Conservation (phyloP, 2,329 filamentous ascomycete species). For the Xenoacremonium recifei region DNA sequence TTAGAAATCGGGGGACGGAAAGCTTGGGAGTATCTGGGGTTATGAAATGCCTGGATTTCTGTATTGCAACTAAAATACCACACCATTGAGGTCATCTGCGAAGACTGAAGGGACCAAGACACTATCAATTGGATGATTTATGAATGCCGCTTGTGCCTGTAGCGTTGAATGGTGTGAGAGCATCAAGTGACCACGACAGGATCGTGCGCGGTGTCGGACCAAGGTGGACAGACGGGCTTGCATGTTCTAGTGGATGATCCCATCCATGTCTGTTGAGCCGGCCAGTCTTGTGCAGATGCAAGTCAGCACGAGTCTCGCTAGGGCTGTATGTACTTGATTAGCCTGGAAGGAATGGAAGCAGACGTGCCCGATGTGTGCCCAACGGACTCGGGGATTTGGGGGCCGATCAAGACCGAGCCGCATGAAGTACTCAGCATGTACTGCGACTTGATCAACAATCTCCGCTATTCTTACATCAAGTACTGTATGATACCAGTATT, state of each 20-base stretch:
- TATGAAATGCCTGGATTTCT: constrained; percentile 16
- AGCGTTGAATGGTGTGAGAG: neutral
- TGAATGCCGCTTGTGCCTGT: no score
- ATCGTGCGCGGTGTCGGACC: no score
- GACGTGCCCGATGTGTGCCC: constrained; percentile 22
- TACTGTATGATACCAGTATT: no score
- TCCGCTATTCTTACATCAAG: no score
- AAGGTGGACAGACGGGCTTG: no score
- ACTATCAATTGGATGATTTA: no score
- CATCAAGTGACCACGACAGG: no score
- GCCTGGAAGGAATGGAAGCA: constrained; percentile 14
- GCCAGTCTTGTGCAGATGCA: constrained; percentile 20
- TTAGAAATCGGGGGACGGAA: constrained; percentile 19
- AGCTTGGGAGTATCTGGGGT: constrained; percentile 25
- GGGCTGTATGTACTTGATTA: no score
- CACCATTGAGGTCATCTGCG: constrained; percentile 8
- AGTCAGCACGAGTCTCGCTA: neutral
- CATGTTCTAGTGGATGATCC: neutral
- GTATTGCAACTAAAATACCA: constrained; percentile 25
- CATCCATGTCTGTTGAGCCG: no score
- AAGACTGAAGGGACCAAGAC: neutral
- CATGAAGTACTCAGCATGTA: no score
- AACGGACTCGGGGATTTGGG: constrained; percentile 7
- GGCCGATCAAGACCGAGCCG: no score
- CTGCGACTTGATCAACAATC: no score